Evolutionary conservation across 129 eudicot genomes (phyloP).

Genomic region (Dittrichia graveolens): DNA sequence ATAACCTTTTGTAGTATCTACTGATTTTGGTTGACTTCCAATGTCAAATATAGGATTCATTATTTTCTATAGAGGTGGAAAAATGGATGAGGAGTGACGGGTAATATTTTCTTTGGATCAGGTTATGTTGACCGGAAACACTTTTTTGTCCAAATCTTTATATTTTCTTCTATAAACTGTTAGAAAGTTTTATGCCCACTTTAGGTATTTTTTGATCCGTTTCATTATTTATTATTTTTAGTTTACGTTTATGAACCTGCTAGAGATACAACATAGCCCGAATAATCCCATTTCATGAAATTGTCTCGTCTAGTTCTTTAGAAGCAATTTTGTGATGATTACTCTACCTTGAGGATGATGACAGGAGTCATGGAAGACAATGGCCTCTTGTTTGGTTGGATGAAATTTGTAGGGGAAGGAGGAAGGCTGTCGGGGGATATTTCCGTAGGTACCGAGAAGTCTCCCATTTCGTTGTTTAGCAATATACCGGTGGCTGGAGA

Average conservation of each 20-base stretch:
- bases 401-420: constrained; percentile 83
- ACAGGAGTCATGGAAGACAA: constrained; percentile 90
- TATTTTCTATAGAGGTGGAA: neutral
- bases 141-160: too few species aligned
- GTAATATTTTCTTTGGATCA: too few species aligned
- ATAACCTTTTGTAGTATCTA: neutral
- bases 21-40: constrained; percentile 11
- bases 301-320: neutral
- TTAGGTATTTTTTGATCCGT: too few species aligned
- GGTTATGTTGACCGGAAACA: too few species aligned
- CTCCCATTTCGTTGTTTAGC: constrained; percentile 77
- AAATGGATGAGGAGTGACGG: too few species aligned
- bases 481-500: constrained; percentile 86
- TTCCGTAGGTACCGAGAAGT: constrained; percentile 76
- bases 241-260: too few species aligned
- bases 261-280: too few species aligned
- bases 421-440: constrained; percentile 64
- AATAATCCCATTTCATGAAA: too few species aligned
- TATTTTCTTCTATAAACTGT: too few species aligned
- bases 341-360: constrained; percentile 69
- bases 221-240: too few species aligned
- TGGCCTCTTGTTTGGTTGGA: constrained; percentile 82
- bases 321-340: neutral
- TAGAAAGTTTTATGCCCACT: too few species aligned
- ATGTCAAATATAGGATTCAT: constrained; percentile 1